Evolutionary conservation across 2,329 filamentous ascomycete genomes (phyloP).

Genomic region (Juglanconis sp.): DNA sequence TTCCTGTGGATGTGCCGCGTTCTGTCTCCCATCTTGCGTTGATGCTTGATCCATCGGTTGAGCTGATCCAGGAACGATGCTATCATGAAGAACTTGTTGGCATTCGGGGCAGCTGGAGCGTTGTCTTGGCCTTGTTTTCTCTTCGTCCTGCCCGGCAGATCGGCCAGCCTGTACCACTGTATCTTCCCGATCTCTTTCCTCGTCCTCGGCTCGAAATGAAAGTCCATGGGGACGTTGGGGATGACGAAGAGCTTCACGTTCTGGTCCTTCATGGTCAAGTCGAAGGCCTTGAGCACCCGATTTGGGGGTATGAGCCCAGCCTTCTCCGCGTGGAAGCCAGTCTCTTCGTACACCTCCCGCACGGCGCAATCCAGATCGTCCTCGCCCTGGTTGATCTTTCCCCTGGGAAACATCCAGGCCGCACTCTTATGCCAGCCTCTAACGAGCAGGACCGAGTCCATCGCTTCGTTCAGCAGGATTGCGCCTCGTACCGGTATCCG

Average conservation of each 20-base stretch:
- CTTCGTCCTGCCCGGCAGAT: constrained; percentile 78
- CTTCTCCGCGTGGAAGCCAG: constrained; percentile 75
- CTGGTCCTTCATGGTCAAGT: constrained; percentile 87
- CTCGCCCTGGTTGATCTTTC: constrained; percentile 98
- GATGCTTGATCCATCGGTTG: constrained; percentile 86
- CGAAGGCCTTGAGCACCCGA: constrained; percentile 75
- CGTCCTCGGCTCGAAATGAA: constrained; percentile 82
- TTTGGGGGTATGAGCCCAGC: constrained; percentile 74
- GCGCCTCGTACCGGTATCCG: constrained; percentile 90
- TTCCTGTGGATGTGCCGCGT: constrained; percentile 5
- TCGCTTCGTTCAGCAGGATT: constrained; percentile 87
- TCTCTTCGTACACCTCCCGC: constrained; percentile 94
- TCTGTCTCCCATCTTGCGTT: constrained; percentile 71
- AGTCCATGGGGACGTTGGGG: constrained; percentile 81
- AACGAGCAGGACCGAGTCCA: constrained; percentile 91
- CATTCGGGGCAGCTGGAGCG: constrained; percentile 55
- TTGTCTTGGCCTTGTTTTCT: constrained; percentile 59
- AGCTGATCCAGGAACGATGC: constrained; percentile 83
- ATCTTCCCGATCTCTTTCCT: constrained; percentile 98
- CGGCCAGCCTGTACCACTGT: constrained; percentile 86
- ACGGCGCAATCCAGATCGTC: constrained; percentile 90
- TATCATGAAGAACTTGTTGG: constrained; percentile 97
- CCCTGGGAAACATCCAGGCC: constrained; percentile 93
- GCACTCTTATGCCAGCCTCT: constrained; percentile 98
- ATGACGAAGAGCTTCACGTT: constrained; percentile 93